Base-by-base conservation (phyloP, 2,329 filamentous ascomycete species). In the Aureobasidium sp. region DNA sequence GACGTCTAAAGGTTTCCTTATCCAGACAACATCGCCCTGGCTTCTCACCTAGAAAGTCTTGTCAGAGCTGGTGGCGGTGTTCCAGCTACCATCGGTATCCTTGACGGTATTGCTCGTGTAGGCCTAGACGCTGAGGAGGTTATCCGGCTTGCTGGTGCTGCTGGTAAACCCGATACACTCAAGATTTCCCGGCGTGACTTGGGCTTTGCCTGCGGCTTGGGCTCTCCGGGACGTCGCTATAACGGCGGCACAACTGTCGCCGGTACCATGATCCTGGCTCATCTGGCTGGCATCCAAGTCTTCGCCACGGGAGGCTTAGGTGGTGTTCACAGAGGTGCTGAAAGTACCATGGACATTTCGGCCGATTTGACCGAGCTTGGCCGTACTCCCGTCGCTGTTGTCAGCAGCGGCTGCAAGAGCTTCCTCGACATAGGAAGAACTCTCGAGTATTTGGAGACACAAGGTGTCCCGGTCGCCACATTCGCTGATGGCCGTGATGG, bases 231-330 rank as follows among this genome's bases (percentile, higher is more conserved):
- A 35, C 83, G 82, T 65, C 83, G 80, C 60, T 81, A 90, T 46
- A 88, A 95, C 72, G 94, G 92, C 29, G 94, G 93, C 10, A 99
- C 94, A 1, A 99, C 94, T 2, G 89, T 99, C 60, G 85, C 93
- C 5, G 92, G 89, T 1, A 99, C 94, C 3, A 96, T 95, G 89
- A 74, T 96, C 38, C 82, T 99, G 31, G 90, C 94, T 46, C 81
- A 89, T 64, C 78, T 92, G 62, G 93, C 91, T 29, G 92, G 92
- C 10, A 95, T 99, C 70, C 87, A 86, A 65, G 83, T 99, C 53
- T 96, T 99, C 74, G 94, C 91, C 27, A 99, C 94, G 6, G 94
- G 94, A 47, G 94, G 94, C 13, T 83, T 99, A 4, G 93, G 94
- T 60, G 94, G 94, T 62, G 94, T 99, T 25, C 94, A 99, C 73